Conservation (phyloP, 169 alveolate genomes). For the Cryptosporidium andersoni region DNA sequence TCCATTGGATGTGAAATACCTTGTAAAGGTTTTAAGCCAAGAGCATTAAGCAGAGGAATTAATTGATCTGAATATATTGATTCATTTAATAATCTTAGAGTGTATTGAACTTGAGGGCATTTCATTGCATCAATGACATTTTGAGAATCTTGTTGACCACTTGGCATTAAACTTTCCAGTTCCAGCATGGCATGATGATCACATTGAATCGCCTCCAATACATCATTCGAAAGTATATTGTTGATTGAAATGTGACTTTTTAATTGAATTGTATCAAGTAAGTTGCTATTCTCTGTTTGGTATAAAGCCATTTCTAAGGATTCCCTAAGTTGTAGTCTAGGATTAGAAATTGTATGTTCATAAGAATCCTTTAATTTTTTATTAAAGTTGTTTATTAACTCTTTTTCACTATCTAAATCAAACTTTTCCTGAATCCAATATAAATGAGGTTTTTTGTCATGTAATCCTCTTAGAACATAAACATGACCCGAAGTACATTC, state of each 20-base stretch:
- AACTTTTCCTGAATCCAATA: no score
- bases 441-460: not conserved
- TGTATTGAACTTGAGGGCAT: slow-evolving; percentile 66
- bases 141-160: slow-evolving; percentile 4
- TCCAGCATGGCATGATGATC: slow-evolving; percentile 23
- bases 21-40: slow-evolving; percentile 21
- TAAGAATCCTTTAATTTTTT: not conserved
- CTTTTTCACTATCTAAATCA: no score
- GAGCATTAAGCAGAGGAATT: slow-evolving; percentile 29
- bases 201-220: not conserved
- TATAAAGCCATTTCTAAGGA: not conserved
- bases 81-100: slow-evolving; percentile 49
- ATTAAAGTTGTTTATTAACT: not conserved
- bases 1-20: slow-evolving; percentile 29
- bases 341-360: no score
- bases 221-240: slow-evolving; percentile 4
- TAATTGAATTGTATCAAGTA: not conserved
- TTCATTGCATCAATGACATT: slow-evolving; percentile 24
- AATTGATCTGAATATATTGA: slow-evolving; percentile 59
- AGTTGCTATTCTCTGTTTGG: not conserved
- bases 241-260: slow-evolving; percentile 10
- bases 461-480: slow-evolving; percentile 10
- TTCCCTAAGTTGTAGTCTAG: no score
- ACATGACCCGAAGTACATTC: slow-evolving; percentile 31
- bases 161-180: slow-evolving; percentile 49